Evolutionary conservation across 2,329 filamentous ascomycete species (phyloP).

Genomic region (Pyrenophora graminea): DNA sequence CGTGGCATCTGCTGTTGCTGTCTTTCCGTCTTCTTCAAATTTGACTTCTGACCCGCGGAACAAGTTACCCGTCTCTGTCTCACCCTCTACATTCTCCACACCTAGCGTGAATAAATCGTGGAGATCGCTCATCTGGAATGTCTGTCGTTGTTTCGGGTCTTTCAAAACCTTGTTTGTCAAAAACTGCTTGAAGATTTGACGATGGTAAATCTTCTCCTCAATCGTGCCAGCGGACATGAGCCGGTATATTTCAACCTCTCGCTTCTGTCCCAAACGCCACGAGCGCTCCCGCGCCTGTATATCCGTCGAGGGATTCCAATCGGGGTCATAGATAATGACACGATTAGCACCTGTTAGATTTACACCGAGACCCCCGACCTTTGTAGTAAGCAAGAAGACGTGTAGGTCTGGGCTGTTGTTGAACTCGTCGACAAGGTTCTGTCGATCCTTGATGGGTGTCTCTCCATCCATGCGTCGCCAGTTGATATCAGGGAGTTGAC

Average conservation of each 20-base stretch:
- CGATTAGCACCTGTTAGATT: slow-evolving; percentile 94
- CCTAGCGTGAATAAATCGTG: slow-evolving; percentile 89
- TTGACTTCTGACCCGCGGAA: slow-evolving; percentile 87
- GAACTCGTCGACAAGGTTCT: slow-evolving; percentile 88
- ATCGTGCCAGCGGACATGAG: slow-evolving; percentile 98
- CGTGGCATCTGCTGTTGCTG: slow-evolving; percentile 26
- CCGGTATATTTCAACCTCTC: slow-evolving; percentile 92
- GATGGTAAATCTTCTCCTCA: slow-evolving; percentile 98
- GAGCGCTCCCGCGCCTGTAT: slow-evolving; percentile 93
- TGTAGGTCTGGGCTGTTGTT: slow-evolving; percentile 79
- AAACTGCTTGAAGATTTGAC: slow-evolving; percentile 98
- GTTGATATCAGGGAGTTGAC: slow-evolving; percentile 67
- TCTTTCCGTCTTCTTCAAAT: slow-evolving; percentile 49
- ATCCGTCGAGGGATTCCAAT: slow-evolving; percentile 98
- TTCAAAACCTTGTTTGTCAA: slow-evolving; percentile 94
- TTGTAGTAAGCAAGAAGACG: slow-evolving; percentile 91
- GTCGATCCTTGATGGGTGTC: slow-evolving; percentile 85
- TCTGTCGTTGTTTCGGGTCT: slow-evolving; percentile 90
- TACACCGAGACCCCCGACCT: slow-evolving; percentile 89
- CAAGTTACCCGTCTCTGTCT: slow-evolving; percentile 81
- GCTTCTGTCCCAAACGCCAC: slow-evolving; percentile 93
- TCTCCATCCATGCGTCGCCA: slow-evolving; percentile 93
- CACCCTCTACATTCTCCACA: slow-evolving; percentile 63
- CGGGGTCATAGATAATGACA: slow-evolving; percentile 97
- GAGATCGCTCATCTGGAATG: slow-evolving; percentile 85